Evolutionary conservation across 352 stramenopile species (phyloP).

Genomic region (Pythium rishiriense): DNA sequence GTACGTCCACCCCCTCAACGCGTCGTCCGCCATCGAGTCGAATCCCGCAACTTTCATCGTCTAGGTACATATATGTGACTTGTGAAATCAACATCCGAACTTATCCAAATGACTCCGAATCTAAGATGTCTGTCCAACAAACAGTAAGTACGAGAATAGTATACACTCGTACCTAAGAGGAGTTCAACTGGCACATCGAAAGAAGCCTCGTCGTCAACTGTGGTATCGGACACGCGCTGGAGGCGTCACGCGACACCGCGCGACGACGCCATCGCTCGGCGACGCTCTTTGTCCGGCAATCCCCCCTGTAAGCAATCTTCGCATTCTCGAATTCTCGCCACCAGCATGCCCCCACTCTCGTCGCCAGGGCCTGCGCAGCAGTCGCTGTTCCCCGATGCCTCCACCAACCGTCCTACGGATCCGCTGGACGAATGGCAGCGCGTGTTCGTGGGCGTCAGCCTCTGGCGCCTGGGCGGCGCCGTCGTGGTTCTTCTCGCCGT

Average conservation of each 20-base stretch:
- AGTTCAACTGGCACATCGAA: conserved; percentile 5
- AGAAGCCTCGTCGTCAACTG: conserved; percentile 5
- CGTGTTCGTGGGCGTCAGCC: conserved; percentile 22
- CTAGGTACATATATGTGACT: neutral
- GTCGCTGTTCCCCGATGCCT: neutral
- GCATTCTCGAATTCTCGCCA: neutral
- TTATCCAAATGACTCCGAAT: neutral
- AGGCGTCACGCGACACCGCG: neutral
- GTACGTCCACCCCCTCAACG: neutral
- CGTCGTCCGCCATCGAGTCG: neutral
- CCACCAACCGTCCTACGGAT: neutral
- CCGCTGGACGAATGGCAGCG: conserved; percentile 6
- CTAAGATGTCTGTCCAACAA: too few species aligned
- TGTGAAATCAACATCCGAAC: neutral
- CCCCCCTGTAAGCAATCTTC: neutral
- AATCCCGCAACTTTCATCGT: neutral
- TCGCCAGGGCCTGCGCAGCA: neutral
- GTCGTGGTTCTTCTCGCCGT: conserved; percentile 39
- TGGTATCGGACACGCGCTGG: conserved; percentile 17
- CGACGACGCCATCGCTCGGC: neutral
- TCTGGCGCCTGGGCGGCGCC: conserved; percentile 28
- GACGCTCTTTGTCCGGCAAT: neutral
- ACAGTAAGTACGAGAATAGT: neutral
- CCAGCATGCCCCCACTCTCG: neutral
- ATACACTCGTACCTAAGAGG: conserved; percentile 1